Base-by-base conservation (phyloP, 305 asterid species). In the Fraxinus floribunda region DNA sequence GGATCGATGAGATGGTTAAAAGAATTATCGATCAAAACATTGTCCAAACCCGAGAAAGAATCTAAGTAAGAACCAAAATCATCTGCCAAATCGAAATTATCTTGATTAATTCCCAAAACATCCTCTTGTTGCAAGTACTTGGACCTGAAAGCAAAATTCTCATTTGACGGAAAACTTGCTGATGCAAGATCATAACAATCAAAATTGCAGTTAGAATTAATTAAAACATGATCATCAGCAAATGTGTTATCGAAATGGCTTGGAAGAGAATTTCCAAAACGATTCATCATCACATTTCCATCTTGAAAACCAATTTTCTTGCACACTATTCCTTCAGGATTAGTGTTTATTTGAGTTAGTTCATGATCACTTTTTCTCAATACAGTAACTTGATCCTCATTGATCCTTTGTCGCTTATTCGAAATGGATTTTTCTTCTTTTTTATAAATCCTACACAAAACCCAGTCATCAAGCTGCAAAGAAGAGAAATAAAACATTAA, bases 381-480 rank as follows among this genome's bases (percentile, higher is more conserved):
- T 22, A 7, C 34, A 62, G 29, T 24, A 18, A 20, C 72, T 9
- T 26, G 15, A 11, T 15, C 38, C 39, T 13, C 39, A 5, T 0
- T 1, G 9, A 26, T 11, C 75, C 0, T 68, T 13, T 30, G 38
- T 26, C 35, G 22, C 22, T 46, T 76, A 30, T 8, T 5, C 10
- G 64, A 79, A 39, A 6, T 4, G 4, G 77, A 38, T 20, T 83
- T 87, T 1, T 79, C 87, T 15, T 10, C 55, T 57, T 88, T 88
- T 38, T 85, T 85, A 3, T 85, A 81, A 35, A 88, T 83, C 76
- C 83, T 81, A 18, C 91, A 88, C 1, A 88, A 35, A 52, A 88
- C 89, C 73, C 83, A 86, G 75, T 88, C 84, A 2, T 88, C 91
- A 32, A 88, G 68, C 91, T 88, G 41, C 87, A 86, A 80, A n/a